phyloP scores from a whole-genome alignment of 306 rosid species.

The Vigna unguiculata region DNA sequence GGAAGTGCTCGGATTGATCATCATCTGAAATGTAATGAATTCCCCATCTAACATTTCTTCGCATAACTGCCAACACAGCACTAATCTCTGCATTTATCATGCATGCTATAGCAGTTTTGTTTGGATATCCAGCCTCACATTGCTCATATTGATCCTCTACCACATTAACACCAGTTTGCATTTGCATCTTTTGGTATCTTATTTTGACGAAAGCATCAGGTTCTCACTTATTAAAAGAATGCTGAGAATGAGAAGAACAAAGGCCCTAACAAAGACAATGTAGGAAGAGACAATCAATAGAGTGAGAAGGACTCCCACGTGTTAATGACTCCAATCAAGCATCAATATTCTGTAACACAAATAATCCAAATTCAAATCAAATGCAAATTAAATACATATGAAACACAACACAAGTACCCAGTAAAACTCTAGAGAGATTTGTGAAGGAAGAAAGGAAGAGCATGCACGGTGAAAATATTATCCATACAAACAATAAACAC shows the following conservation, averaged over 20 bases:
- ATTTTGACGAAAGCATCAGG: constrained; percentile 43
- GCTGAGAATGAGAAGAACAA: constrained; percentile 26
- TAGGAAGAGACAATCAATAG: constrained; percentile 15
- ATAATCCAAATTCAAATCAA: constrained; percentile 23
- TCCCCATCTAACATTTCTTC: constrained; percentile 96
- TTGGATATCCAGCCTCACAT: constrained; percentile 52
- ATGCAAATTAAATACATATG: neutral
- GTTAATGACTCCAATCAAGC: constrained; percentile 1
- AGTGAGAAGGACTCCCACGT: constrained; percentile 12
- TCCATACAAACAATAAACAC: constrained; percentile 32
- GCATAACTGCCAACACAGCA: constrained; percentile 88
- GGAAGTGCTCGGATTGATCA: constrained; percentile 81
- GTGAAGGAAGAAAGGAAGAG: neutral
- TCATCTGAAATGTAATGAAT: constrained; percentile 81
- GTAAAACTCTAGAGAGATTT: neutral
- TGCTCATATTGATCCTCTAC: constrained; percentile 73
- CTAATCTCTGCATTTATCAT: constrained; percentile 91
- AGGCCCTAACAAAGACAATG: constrained; percentile 19
- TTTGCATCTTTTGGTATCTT: constrained; percentile 73
- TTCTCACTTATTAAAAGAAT: constrained; percentile 37
- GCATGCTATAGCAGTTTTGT: constrained; percentile 72
- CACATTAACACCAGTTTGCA: constrained; percentile 56
- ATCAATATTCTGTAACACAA: constrained; percentile 6
- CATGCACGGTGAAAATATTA: constrained; percentile 19
- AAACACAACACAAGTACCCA: constrained; percentile 8